phyloP scores from a whole-genome alignment of 2,329 filamentous ascomycete genomes.

The Emericellopsis cladophorae region DNA sequence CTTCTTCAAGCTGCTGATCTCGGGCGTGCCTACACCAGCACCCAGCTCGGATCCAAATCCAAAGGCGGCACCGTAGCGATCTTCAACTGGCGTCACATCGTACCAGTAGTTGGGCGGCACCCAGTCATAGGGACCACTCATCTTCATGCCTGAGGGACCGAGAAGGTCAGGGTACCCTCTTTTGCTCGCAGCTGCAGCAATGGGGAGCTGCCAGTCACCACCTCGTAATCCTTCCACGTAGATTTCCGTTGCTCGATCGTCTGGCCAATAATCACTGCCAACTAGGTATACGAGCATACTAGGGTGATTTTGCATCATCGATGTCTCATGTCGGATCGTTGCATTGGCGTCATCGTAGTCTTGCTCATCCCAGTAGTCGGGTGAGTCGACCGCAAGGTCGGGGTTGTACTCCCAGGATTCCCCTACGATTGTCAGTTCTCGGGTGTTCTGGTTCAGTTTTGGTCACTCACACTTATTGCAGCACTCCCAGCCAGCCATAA shows the following conservation, averaged over 20 bases:
- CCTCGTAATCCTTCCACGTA: slow-evolving; percentile 36
- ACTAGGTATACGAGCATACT: slow-evolving; percentile 45
- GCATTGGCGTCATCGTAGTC: slow-evolving; percentile 43
- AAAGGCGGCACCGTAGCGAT: slow-evolving; percentile 40
- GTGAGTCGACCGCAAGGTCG: slow-evolving; percentile 26
- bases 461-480: slow-evolving; percentile 43
- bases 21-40: slow-evolving; percentile 49
- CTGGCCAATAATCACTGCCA: slow-evolving; percentile 52
- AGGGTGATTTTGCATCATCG: slow-evolving; percentile 47
- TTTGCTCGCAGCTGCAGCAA: slow-evolving; percentile 44
- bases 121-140: slow-evolving; percentile 56
- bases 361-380: slow-evolving; percentile 29
- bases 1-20: slow-evolving; percentile 35
- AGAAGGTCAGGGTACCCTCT: slow-evolving; percentile 37
- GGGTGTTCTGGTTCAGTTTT: not conserved
- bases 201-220: slow-evolving; percentile 41
- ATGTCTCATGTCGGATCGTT: slow-evolving; percentile 46
- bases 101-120: slow-evolving; percentile 55
- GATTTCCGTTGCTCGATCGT: slow-evolving; percentile 38
- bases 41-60: slow-evolving; percentile 53
- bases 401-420: slow-evolving; percentile 50
- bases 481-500: slow-evolving; percentile 53
- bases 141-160: slow-evolving; percentile 48
- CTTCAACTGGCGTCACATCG: slow-evolving; percentile 22
- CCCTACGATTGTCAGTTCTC: slow-evolving; percentile 10